Base-by-base conservation (phyloP, 148 eudicot species). In the Simmondsia chinensis region DNA sequence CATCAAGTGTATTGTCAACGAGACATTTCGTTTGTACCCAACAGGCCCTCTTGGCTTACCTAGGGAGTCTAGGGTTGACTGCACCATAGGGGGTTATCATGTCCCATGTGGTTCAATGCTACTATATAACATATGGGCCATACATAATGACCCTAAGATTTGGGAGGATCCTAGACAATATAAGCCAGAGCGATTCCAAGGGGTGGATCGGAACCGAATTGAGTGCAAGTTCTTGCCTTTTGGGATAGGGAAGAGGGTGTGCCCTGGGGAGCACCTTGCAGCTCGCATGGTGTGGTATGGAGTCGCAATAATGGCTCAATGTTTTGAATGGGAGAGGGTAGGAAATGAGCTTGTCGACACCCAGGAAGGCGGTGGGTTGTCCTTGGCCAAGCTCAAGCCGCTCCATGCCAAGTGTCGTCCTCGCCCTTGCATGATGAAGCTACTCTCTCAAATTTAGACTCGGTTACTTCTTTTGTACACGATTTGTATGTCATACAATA, bases 261-360 rank as follows among this genome's bases (percentile, higher is more conserved):
- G 72, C 22, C 76, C 72, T 0, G 77, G 77, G 0, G 48, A 47
- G 7, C 65, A 51, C 14, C 42, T 72, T 35, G 65, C 57, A 3
- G 46, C 53, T 15, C 20, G 63, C 23, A 39, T 49, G 4, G 38
- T 72, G 2, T 64, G 47, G 7, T 47, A 66, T 58, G 57, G 36
- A 4, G 17, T 72, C 20, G 77, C 69, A 12, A 61, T 56, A 6
- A 7, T 72, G 45, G 20, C 66, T 48, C 72, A 66, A 26, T 65
- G 54, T 29, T 72, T 72, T 33, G 69, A 72, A n/a, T 61, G 61
- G 61, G 60, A 52, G 33, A 52, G 64, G 48, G 39, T 24, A 2
- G 16, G 47, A 11, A 23, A 48, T 2, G 69, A 72, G 11, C 1
- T 52, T 41, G 27, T 66, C 6, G 72, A 72, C 37, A 61, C 66